Conservation (phyloP, 2,329 filamentous ascomycete species). For the Neopestalotiopsis sp. region DNA sequence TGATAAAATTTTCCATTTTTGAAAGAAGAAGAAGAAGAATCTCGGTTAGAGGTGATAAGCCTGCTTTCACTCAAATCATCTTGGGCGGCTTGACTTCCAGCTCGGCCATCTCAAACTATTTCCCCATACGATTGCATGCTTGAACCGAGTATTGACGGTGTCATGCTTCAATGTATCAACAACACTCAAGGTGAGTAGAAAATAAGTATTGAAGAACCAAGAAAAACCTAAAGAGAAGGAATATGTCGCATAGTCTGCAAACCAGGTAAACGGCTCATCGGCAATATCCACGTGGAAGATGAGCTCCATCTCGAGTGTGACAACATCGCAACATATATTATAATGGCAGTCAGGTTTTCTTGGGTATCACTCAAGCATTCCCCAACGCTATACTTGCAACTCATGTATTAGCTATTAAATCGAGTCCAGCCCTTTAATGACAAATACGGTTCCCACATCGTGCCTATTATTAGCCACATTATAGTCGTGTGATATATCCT, state of each 20-base stretch:
- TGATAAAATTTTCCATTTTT: no score
- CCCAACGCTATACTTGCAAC: neutral
- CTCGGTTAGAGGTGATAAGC: no score
- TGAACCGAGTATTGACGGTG: no score
- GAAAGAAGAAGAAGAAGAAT: no score
- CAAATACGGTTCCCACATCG: neutral
- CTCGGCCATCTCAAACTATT: no score
- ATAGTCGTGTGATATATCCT: constrained; percentile 8
- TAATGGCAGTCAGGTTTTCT: neutral
- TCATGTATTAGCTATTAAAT: neutral
- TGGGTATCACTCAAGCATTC: neutral
- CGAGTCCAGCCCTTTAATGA: neutral
- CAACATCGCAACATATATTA: neutral
- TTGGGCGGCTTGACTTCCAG: no score
- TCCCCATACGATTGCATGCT: no score
- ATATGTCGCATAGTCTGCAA: neutral
- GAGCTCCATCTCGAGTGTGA: neutral
- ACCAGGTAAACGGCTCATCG: constrained; percentile 1
- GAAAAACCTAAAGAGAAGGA: no score
- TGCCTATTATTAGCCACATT: constrained; percentile 2
- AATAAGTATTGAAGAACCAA: no score
- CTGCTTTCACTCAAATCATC: no score
- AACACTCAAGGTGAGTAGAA: no score
- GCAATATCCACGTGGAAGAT: neutral
- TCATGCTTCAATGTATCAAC: no score